Evolutionary conservation across 163 green algal species (phyloP), one percentile per base, ranked within the genome.

Genomic region (Scenedesmus sp.): DNA sequence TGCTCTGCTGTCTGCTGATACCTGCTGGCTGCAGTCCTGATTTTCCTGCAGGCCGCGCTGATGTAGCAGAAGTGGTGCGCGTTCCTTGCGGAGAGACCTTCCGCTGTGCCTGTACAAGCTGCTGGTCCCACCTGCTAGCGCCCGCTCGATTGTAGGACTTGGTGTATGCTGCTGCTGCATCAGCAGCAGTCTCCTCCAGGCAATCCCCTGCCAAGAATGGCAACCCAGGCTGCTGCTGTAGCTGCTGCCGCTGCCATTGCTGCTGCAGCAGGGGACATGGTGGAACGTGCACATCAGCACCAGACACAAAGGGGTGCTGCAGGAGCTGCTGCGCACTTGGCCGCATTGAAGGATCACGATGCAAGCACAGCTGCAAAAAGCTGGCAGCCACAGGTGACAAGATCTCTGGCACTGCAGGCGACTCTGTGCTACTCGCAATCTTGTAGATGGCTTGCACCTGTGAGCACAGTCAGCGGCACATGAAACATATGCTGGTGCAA

Each of bases 301-400:
- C 78, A 35, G 90, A 90, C 76, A 98, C 81, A 94, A 98, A 99
- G 2, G 97, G 96, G 95, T 99, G 97, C 68, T 93, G 76, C 85
- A 99, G 94, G 83, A 99, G 96, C 20, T 93, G 89, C 3, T 93
- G 92, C 22, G 97, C 96, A 68, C 95, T 97, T 37, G 94, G 92
- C 30, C 94, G 93, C 40, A 94, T 89, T 22, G 84, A 78, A 16
- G 93, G 90, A 12, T 94, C 92, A 30, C 92, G 90, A 78, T 96
- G 93, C 92, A 99, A 98, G 93, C 97, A 99, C 20, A 97, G 94
- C 70, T 95, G 94, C 68, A 99, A 89, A 91, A 99, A 99, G 89
- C 98, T 95, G 30, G 94, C 94, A 85, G 94, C 96, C 68, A 97
- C 94, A 15, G 92, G 82, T 0, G 94, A 97, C 0, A 99, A 92